Evolutionary conservation across 371 early-diverging fungal genomes (phyloP).

Genomic region (Rhizopus microsporus): DNA sequence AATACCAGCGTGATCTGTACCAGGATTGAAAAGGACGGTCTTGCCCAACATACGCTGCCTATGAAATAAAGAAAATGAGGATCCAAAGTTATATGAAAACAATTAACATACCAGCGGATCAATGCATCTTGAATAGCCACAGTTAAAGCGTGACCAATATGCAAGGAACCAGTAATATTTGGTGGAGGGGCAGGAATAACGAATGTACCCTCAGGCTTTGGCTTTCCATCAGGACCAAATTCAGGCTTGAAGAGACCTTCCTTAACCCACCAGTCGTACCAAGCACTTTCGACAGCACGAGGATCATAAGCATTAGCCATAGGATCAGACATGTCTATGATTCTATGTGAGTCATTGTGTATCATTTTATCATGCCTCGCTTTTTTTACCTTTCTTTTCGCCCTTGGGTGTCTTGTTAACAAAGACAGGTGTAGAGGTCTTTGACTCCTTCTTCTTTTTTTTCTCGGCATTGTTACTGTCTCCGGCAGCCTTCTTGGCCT

Average conservation of each 20-base stretch:
- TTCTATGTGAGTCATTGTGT: constrained; percentile 17
- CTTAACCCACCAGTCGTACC: constrained; percentile 96
- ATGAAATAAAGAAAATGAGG: neutral
- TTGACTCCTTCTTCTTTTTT: constrained; percentile 56
- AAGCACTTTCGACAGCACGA: constrained; percentile 91
- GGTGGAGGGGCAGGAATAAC: constrained; percentile 98
- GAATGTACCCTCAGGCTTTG: constrained; percentile 82
- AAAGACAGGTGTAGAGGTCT: constrained; percentile 58
- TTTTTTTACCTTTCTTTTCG: constrained; percentile 79
- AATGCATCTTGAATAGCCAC: constrained; percentile 97
- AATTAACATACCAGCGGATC: constrained; percentile 78
- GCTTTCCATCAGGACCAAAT: constrained; percentile 71
- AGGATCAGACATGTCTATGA: constrained; percentile 73
- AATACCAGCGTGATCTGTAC: constrained; percentile 99
- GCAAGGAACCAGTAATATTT: constrained; percentile 98
- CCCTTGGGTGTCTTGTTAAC: constrained; percentile 88
- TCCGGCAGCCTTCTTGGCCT: constrained; percentile 47
- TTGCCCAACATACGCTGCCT: constrained; percentile 98
- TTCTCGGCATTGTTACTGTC: constrained; percentile 60
- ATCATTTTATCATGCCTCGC: neutral
- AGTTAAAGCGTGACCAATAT: constrained; percentile 99
- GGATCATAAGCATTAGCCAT: constrained; percentile 93
- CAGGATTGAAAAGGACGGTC: constrained; percentile 96
- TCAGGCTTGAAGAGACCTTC: constrained; percentile 92
- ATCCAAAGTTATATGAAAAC: no score